A percentile compares a stretch with the other conserved stretches of the same genome.
Conservation (phyloP, 768 basidiomycete species). For the Trametopsis cervina region DNA sequence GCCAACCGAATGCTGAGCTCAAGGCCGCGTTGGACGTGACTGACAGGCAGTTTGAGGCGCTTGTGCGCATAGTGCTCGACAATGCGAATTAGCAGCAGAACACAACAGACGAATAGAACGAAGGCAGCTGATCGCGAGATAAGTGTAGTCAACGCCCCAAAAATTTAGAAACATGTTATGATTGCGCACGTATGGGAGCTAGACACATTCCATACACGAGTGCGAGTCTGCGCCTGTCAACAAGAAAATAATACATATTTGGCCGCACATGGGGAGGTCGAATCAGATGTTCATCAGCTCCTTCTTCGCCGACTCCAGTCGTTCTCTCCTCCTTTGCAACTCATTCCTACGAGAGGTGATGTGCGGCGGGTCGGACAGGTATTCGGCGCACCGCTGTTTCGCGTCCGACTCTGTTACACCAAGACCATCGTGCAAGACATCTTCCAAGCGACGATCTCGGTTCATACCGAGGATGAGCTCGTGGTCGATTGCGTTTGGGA, state of each 20-base stretch:
- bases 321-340: slow-evolving; percentile 41
- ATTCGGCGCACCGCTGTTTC: slow-evolving; percentile 39
- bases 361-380: slow-evolving; percentile 43
- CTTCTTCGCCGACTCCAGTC: slow-evolving; percentile 37
- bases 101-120: no score
- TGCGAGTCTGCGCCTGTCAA: no score
- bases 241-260: no score
- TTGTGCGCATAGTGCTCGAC: background rate
- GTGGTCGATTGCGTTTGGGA: slow-evolving; percentile 37
- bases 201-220: no score
- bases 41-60: slow-evolving; percentile 1
- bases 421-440: slow-evolving; percentile 39
- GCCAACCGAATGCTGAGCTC: background rate
- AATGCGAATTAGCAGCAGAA: no score
- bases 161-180: no score
- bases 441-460: slow-evolving; percentile 36
- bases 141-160: no score
- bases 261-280: no score
- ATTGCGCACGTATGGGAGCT: no score
- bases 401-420: slow-evolving; percentile 44
- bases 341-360: slow-evolving; percentile 41
- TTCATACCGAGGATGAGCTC: slow-evolving; percentile 49
- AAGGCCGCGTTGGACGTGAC: background rate
- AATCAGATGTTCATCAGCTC: slow-evolving; percentile 29
- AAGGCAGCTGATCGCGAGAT: no score